Conservation (phyloP, 306 rosid genomes). For the Lathyrus tuberosus region DNA sequence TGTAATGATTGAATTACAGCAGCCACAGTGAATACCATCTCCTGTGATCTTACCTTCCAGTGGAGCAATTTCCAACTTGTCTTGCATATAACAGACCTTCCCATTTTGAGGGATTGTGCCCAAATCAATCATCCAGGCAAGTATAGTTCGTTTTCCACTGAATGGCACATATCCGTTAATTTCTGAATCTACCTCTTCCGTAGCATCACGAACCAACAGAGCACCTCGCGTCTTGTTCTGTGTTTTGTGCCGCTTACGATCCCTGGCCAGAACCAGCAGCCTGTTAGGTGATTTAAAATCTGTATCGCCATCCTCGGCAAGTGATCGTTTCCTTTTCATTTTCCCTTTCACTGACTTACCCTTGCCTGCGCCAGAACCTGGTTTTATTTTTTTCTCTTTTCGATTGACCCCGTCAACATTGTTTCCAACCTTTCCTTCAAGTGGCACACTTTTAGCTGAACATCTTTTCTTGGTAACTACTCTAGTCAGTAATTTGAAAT, state of each 20-base stretch:
- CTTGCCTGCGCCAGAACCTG: conserved; percentile 38
- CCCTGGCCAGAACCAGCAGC: conserved; percentile 41
- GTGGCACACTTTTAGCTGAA: conserved; percentile 30
- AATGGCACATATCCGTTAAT: conserved; percentile 73
- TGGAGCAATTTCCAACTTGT: conserved; percentile 40
- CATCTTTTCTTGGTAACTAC: conserved; percentile 46
- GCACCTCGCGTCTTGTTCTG: conserved; percentile 59
- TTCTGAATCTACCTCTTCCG: conserved; percentile 64
- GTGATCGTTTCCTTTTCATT: conserved; percentile 48
- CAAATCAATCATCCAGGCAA: conserved; percentile 90
- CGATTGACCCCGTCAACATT: conserved; percentile 31
- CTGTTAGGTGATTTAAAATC: conserved; percentile 38
- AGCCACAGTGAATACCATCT: conserved; percentile 84
- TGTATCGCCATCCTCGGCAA: conserved; percentile 38
- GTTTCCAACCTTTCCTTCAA: no score
- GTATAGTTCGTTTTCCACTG: conserved; percentile 78
- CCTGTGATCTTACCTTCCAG: conserved; percentile 70
- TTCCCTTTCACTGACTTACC: conserved; percentile 50
- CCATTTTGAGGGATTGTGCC: conserved; percentile 66
- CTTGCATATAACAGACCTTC: conserved; percentile 66
- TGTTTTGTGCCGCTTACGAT: conserved; percentile 53
- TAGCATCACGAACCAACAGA: conserved; percentile 69
- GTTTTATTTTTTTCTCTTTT: conserved; percentile 48
- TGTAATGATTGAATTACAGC: conserved; percentile 66
- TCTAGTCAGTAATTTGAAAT: conserved; percentile 58